Evolutionary conservation across 2,329 filamentous ascomycete genomes (phyloP), one percentile per base, ranked within the genome.

Genomic region (Zymoseptoria crescenta): DNA sequence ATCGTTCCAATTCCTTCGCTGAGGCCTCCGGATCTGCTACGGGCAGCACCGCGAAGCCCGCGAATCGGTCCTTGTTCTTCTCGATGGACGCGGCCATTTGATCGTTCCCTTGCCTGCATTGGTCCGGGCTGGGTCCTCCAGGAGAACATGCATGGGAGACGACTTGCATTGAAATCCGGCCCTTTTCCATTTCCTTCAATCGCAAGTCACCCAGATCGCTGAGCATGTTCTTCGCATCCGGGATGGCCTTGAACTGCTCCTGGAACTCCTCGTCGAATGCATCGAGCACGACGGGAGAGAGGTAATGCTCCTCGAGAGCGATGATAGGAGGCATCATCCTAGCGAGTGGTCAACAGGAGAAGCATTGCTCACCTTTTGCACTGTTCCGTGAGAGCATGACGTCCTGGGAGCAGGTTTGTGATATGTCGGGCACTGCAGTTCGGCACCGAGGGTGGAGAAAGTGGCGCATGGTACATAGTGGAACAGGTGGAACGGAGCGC

Each of bases 271-370:
- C 64, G 41, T 69, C 60, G 56, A 69, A 67, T 19, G 65, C 68
- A 58, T 71, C 64, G 53, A 70, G 63, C n/a, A 72, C 62, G 1
- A 68, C 69, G n/a, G 65, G 61, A 16, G 70, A 70, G 59, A 73
- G 65, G 64, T 72, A 74, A 60, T 74, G 72, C 62, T 74, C 72
- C 56, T 74, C 71, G 24, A 74, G 70, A 2, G 72, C 70, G 54
- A 74, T 73, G 9, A 72, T 64, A 20, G 71, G 70, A 45, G 69
- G 70, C 1, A 64, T 57, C 70, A 72, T 73, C 19, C 49, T 68
- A 54, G 2, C 50, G 28, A n/a, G 29, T 27, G 10, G 27, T 13
- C 35, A 45, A 45, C 13, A 45, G 13, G 35, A 45, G 35, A 6
- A 45, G 35, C 35, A 45, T 16, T 45, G 13, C 35, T 45, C 35